phyloP scores from a whole-genome alignment of 331 rosid species.

The Pyracantha coccinea region DNA sequence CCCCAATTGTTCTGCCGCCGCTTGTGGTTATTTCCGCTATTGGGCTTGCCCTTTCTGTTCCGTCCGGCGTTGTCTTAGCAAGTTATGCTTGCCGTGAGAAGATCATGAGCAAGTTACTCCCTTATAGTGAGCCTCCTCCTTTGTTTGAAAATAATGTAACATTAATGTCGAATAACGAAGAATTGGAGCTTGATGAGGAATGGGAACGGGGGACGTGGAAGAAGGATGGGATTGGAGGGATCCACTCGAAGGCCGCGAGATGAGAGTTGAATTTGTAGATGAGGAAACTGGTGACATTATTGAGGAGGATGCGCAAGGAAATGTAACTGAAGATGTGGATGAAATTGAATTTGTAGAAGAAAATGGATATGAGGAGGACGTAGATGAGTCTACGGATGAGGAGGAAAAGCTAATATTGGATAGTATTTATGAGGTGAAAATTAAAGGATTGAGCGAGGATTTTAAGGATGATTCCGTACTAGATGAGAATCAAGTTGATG shows the following conservation, averaged over 20 bases:
- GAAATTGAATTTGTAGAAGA: background rate
- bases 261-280: slow-evolving; percentile 18
- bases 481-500: background rate
- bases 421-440: background rate
- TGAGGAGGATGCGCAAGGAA: background rate
- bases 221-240: slow-evolving; percentile 7
- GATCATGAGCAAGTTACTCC: slow-evolving; percentile 57
- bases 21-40: slow-evolving; percentile 53
- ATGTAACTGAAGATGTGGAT: background rate
- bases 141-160: background rate
- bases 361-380: slow-evolving; percentile 7
- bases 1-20: slow-evolving; percentile 69
- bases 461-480: background rate
- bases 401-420: background rate
- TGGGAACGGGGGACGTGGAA: slow-evolving; percentile 10
- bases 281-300: background rate
- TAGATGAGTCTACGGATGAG: background rate
- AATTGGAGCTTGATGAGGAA: background rate
- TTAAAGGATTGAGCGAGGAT: slow-evolving; percentile 1
- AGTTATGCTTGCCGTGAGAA: slow-evolving; percentile 45
- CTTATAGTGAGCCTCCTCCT: slow-evolving; percentile 9
- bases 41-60: slow-evolving; percentile 57
- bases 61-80: slow-evolving; percentile 48
- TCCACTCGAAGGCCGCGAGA: slow-evolving; percentile 8
- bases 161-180: background rate